Percentiles rank a stretch among this genome's conserved stretches.
Evolutionary conservation across 2,329 filamentous ascomycete genomes (phyloP).

Genomic region (Trichophyton verrucosum): DNA sequence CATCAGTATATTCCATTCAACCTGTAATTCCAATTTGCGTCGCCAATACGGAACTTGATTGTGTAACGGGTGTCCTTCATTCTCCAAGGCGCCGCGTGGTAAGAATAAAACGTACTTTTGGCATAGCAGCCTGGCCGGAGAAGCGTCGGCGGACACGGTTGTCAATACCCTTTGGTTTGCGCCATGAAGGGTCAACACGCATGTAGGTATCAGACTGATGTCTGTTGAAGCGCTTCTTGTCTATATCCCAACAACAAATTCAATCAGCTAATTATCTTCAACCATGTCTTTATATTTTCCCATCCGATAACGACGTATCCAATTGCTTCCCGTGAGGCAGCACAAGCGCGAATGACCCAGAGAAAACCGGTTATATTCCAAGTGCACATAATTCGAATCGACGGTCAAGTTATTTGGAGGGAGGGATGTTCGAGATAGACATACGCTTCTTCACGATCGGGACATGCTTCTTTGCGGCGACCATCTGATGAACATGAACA

Average conservation of each 20-base stretch:
- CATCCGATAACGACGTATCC: background rate
- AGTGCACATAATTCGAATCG: background rate
- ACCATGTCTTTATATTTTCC: background rate
- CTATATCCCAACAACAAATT: slow-evolving; percentile 36
- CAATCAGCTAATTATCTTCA: slow-evolving; percentile 21
- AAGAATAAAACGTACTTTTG: slow-evolving; percentile 61
- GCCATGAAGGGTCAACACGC: slow-evolving; percentile 81
- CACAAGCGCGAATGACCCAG: background rate
- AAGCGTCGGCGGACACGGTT: slow-evolving; percentile 95
- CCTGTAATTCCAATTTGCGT: background rate
- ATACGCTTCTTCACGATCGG: slow-evolving; percentile 99
- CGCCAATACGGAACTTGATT: background rate
- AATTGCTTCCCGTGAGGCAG: background rate
- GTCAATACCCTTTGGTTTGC: slow-evolving; percentile 99
- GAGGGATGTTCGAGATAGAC: slow-evolving; percentile 34
- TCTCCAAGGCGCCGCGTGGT: background rate
- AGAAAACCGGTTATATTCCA: background rate
- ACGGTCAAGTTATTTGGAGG: background rate
- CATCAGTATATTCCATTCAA: background rate
- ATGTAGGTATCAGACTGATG: slow-evolving; percentile 98
- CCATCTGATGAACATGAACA: slow-evolving; percentile 54
- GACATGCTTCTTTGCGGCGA: slow-evolving; percentile 98
- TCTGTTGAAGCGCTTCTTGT: slow-evolving; percentile 87
- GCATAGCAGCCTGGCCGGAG: slow-evolving; percentile 91
- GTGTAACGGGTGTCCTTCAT: background rate